Conservation (phyloP, 257 asterid genomes). For the Solanum bulbocastanum region DNA sequence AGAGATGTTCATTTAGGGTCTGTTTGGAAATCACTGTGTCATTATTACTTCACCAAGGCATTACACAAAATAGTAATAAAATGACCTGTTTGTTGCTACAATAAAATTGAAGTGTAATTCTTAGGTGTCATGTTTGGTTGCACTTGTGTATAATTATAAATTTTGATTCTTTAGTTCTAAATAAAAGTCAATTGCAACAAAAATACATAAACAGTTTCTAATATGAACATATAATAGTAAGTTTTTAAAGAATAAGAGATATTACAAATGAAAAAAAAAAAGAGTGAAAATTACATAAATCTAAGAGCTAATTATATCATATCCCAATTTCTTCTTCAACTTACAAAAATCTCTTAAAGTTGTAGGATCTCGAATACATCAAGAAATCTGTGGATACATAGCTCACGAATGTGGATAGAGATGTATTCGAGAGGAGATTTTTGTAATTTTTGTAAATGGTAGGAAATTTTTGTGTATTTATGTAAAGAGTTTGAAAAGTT, state of each 20-base stretch:
- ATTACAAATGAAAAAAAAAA: neutral
- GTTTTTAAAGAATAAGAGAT: neutral
- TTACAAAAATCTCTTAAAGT: too few relatives aligned
- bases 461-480: neutral
- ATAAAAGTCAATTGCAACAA: neutral
- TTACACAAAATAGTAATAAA: neutral
- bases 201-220: neutral
- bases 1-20: neutral
- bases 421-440: neutral
- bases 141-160: neutral
- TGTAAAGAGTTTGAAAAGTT: neutral
- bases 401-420: neutral
- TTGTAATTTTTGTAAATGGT: neutral
- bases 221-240: neutral
- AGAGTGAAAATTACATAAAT: neutral
- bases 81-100: neutral
- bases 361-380: neutral
- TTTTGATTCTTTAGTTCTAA: neutral
- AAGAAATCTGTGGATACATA: neutral
- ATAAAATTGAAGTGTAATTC: neutral
- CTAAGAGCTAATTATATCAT: neutral
- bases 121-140: neutral
- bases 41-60: neutral
- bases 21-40: neutral
- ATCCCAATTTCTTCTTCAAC: neutral